Evolutionary conservation across 768 basidiomycete species (phyloP).

Genomic region (Kwoniella mangroviensis): DNA sequence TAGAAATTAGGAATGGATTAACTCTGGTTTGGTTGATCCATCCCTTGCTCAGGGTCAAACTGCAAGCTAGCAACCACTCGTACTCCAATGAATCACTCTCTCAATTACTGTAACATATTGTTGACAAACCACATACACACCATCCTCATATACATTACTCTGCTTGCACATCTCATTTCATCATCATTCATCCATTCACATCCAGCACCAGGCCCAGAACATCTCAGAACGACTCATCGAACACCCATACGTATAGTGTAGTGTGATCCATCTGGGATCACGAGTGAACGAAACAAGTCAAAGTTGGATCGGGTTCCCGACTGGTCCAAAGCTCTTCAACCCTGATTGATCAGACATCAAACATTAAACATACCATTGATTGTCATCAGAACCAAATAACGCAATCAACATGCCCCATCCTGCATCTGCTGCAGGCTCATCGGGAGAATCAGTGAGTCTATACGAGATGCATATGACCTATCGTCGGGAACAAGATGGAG

Average conservation of each 20-base stretch:
- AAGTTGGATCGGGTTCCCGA: background rate
- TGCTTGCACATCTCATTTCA: background rate
- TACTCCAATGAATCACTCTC: background rate
- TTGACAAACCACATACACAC: background rate
- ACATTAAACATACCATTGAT: constrained; percentile 1
- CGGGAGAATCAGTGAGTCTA: constrained; percentile 20
- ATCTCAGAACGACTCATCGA: background rate
- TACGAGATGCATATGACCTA: background rate
- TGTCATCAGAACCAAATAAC: constrained; percentile 2
- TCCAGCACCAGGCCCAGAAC: background rate
- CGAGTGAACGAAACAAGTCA: background rate
- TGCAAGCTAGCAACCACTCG: background rate
- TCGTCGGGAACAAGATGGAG: background rate
- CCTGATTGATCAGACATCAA: constrained; percentile 2
- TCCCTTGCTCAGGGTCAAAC: too few relatives aligned
- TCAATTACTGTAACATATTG: background rate
- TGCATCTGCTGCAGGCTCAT: constrained; percentile 19
- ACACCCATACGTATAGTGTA: background rate
- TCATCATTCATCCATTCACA: background rate
- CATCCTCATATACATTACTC: background rate
- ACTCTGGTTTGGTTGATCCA: too few relatives aligned
- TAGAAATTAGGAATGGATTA: background rate
- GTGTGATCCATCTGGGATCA: too few relatives aligned
- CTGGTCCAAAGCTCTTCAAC: background rate
- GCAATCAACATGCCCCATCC: constrained; percentile 12